Percentiles rank a stretch among this genome's conserved stretches.
Conservation (phyloP, 495 filamentous ascomycete genomes). For the Hapsidospora chrysogenum region DNA sequence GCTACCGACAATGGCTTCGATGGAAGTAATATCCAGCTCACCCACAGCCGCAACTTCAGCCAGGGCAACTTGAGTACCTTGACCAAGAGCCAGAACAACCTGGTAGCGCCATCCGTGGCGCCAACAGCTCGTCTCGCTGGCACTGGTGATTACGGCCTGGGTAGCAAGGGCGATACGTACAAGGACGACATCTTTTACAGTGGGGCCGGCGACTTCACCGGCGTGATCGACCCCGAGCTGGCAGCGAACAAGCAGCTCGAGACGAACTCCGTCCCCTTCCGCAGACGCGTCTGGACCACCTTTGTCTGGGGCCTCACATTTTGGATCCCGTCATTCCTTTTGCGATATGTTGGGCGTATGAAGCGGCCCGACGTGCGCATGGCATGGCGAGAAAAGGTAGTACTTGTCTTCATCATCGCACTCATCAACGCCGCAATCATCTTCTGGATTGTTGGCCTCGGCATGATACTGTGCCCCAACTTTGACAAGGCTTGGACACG, state of each 20-base stretch:
- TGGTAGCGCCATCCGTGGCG: conserved; percentile 52
- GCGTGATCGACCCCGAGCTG: conserved; percentile 53
- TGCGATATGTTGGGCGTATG: conserved; percentile 80
- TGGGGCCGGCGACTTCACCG: conserved; percentile 36
- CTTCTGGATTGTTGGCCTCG: conserved; percentile 86
- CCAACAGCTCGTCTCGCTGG: conserved; percentile 41
- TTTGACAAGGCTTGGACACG: conserved; percentile 78
- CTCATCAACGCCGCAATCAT: conserved; percentile 70
- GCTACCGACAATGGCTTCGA: conserved; percentile 43
- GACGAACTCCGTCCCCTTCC: conserved; percentile 41
- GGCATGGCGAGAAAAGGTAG: conserved; percentile 92
- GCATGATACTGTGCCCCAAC: conserved; percentile 73
- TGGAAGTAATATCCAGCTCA: conserved; percentile 53
- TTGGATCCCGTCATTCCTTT: conserved; percentile 80
- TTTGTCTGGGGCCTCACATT: conserved; percentile 79
- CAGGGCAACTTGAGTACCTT: conserved; percentile 36
- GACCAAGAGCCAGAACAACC: conserved; percentile 13
- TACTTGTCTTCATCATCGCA: conserved; percentile 64
- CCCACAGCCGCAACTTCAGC: conserved; percentile 42
- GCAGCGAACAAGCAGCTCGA: conserved; percentile 62
- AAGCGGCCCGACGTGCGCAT: conserved; percentile 92
- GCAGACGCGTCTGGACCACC: conserved; percentile 60
- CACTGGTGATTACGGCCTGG: conserved; percentile 81
- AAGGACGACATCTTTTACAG: conserved; percentile 57
- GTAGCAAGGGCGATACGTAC: conserved; percentile 64